Base-by-base conservation (phyloP, 345 rosid species). In the Theobroma cacao region DNA sequence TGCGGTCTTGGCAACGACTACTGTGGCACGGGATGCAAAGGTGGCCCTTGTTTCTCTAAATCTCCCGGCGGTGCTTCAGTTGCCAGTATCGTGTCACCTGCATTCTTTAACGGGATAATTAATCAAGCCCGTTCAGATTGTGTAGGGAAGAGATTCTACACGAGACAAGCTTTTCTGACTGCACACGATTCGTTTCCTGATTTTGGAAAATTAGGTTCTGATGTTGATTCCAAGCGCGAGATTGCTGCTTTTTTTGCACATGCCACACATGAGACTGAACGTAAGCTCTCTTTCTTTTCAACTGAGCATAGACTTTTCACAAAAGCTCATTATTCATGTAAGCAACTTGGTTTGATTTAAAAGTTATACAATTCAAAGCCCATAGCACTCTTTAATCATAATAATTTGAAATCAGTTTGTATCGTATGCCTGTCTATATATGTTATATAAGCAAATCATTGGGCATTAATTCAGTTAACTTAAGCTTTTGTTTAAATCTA, bases 211-310 rank as follows among this genome's bases (percentile, higher is more conserved):
- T 75, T 80, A 15, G 93, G 95, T 1, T 81, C 86, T 0, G 79
- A 18, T 5, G 91, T 86, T 33, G 92, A 86, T 64, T 83, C 89
- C 3, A 89, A 78, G 80, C 91, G 98, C 8, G 94, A 91, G 82
- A 89, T 93, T 31, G 98, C 98, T 4, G 89, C 93, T 6, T 91
- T 90, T 83, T 94, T 94, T 58, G 97, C 95, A 1, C 97, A 94
- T 75, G 90, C 83, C 78, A 92, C 98, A 0, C 97, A 92, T 74
- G 95, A 92, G 76, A 94, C 97, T 52, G 97, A 95, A 74, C 84
- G 97, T 91, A 90, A 89, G 58, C 38, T 26, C 53, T 26, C 26
- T 41, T 67, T 43, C 33, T 11, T 24, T 67, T 24, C 11, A 52
- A 3, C n/a, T 15, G 18, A 17, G 22, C 55, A 50, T 41, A 1